A percentile compares a stretch with the other conserved stretches of the same genome.
Evolutionary conservation across 768 basidiomycete species (phyloP).

Genomic region (Tephrocybe sp.): DNA sequence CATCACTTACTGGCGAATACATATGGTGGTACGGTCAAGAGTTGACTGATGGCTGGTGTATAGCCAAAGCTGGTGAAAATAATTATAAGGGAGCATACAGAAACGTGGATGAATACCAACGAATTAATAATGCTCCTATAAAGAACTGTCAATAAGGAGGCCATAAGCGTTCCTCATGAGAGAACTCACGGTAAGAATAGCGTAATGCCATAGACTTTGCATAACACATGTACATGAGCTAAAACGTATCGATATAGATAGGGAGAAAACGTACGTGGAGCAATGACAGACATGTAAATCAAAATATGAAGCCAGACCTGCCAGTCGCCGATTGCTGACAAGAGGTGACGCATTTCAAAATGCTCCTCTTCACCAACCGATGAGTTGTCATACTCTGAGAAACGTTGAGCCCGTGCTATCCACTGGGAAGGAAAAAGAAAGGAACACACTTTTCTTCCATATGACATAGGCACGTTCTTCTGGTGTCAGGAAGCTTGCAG

Average conservation of each 20-base stretch:
- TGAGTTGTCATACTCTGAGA: constrained; percentile 52
- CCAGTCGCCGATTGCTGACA: constrained; percentile 61
- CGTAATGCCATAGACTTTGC: constrained; percentile 65
- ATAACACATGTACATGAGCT: not conserved
- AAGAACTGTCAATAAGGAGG: not conserved
- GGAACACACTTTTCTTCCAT: constrained; percentile 53
- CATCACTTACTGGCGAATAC: constrained; percentile 59
- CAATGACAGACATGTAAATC: constrained; percentile 57
- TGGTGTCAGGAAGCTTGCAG: constrained; percentile 59
- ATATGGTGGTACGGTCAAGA: constrained; percentile 71
- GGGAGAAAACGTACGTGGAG: constrained; percentile 47
- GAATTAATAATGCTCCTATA: constrained; percentile 58
- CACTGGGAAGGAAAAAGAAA: not conserved
- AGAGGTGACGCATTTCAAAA: constrained; percentile 53
- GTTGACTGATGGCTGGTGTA: constrained; percentile 53
- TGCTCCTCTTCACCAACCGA: constrained; percentile 62
- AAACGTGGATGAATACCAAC: constrained; percentile 27
- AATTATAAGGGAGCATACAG: not conserved
- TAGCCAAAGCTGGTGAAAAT: constrained; percentile 67
- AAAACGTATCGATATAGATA: not conserved
- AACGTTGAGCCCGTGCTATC: not conserved
- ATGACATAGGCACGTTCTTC: constrained; percentile 58
- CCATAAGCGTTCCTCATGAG: not conserved
- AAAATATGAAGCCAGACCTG: constrained; percentile 62
- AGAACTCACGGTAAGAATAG: constrained; percentile 65